A percentile compares a stretch with the other conserved stretches of the same genome.
phyloP scores from a whole-genome alignment of 2,329 filamentous ascomycete genomes.

The Whalleya microplaca region DNA sequence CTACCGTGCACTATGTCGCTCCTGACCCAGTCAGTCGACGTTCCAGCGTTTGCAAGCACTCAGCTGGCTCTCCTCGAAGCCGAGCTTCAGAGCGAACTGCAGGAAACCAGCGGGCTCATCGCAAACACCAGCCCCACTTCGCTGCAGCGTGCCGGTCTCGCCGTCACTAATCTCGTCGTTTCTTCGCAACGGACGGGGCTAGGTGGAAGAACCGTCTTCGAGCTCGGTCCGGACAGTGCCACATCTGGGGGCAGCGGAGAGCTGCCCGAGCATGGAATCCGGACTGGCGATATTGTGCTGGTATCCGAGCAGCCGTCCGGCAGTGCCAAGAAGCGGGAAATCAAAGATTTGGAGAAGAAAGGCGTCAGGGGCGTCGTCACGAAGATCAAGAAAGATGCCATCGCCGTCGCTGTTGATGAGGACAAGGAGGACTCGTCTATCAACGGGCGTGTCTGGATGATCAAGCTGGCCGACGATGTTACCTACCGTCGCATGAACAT shows the following conservation, averaged over 20 bases:
- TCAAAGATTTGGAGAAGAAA: constrained; percentile 69
- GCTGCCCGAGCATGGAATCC: constrained; percentile 75
- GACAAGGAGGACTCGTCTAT: constrained; percentile 54
- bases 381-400: constrained; percentile 58
- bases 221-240: constrained; percentile 76
- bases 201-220: constrained; percentile 87
- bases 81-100: constrained; percentile 74
- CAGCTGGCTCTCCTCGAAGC: constrained; percentile 72
- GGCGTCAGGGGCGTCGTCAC: constrained; percentile 74
- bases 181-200: constrained; percentile 82
- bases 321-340: constrained; percentile 72
- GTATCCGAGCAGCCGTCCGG: constrained; percentile 76
- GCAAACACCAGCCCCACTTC: constrained; percentile 68
- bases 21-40: constrained; percentile 53
- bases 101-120: constrained; percentile 70
- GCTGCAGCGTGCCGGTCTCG: constrained; percentile 77
- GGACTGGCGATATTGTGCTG: constrained; percentile 77
- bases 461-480: constrained; percentile 71
- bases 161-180: constrained; percentile 75
- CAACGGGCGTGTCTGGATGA: constrained; percentile 61
- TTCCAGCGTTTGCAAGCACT: constrained; percentile 69
- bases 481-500: constrained; percentile 68
- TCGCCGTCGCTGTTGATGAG: constrained; percentile 73
- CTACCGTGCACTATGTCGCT: constrained; percentile 39
- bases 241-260: constrained; percentile 51